Conservation (phyloP, 192 early-diverging fungal species). For the Backusella liffmaniae region DNA sequence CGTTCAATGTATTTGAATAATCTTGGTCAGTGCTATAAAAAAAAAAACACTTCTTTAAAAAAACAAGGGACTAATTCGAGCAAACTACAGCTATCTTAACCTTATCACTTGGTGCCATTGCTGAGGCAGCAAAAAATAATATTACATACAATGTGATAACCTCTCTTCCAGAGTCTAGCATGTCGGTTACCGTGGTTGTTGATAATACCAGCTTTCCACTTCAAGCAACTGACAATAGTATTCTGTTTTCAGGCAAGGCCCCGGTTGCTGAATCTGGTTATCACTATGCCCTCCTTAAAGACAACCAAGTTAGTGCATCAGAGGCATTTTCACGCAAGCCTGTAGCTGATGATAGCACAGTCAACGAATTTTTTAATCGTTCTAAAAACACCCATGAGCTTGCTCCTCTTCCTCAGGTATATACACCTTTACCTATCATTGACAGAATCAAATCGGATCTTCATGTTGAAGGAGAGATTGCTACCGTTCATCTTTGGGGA, state of each 20-base stretch:
- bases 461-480: background rate
- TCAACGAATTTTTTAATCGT: conserved; percentile 26
- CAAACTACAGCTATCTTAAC: background rate
- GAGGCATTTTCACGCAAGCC: conserved; percentile 17
- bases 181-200: conserved; percentile 2
- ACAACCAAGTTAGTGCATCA: background rate
- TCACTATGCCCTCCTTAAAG: background rate
- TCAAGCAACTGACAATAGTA: background rate
- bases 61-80: background rate
- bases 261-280: background rate
- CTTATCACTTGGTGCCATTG: background rate
- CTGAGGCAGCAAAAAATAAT: background rate
- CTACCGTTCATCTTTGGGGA: conserved; percentile 6
- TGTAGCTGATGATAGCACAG: background rate
- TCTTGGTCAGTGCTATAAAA: background rate
- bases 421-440: background rate
- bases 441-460: background rate
- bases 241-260: conserved; percentile 16
- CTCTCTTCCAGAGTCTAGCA: background rate
- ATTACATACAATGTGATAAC: conserved; percentile 15
- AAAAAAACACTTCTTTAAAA: background rate
- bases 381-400: background rate
- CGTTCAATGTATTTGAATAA: background rate
- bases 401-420: conserved; percentile 1
- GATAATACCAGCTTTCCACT: background rate